Evolutionary conservation across 345 rosid species (phyloP), one percentile per base, ranked within the genome.

Genomic region (Trapa incisa): DNA sequence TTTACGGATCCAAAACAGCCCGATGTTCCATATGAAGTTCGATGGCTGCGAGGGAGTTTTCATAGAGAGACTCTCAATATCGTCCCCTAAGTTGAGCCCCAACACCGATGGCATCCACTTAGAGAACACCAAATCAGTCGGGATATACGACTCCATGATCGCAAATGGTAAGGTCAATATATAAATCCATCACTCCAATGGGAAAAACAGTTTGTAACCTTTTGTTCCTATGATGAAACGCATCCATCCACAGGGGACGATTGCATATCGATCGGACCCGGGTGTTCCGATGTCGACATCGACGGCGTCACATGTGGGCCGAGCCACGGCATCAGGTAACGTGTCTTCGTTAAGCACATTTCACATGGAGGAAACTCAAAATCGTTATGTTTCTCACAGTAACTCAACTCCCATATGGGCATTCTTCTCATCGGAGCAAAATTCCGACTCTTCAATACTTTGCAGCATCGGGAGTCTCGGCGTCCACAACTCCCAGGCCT

Each of bases 391-490:
- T 22, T 22, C 29, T 22, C 29, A 22, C 29, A 22, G 29, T 22
- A 22, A 22, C 29, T 22, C 29, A 22, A 22, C 29, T 22, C 29
- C 29, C 29, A 22, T 22, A 22, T 22, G 29, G 29, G 29, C 29
- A 22, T 22, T 22, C 29, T 22, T 22, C 29, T 22, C 29, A 22
- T 22, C 29, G 29, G 29, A 22, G 29, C 29, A 22, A 22, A 22
- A 0, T 22, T 22, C 29, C 29, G 29, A 22, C 29, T 22, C 29
- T 22, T 22, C 29, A 22, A 22, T 22, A 22, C 29, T 22, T 68
- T 72, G 48, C 86, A 93, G 99, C 71, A 94, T 94, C 36, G 99
- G 99, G 75, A 94, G 97, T 75, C 79, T 94, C 15, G 97, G 99
- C 33, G 95, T 87, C 41, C 97, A 94, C 75, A 83, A 94, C 74